These are phyloP conservation scores for Metarhizium anisopliae DNA, from an alignment of 2,329 filamentous ascomycete species.

Conservation along the genomic window DNA sequence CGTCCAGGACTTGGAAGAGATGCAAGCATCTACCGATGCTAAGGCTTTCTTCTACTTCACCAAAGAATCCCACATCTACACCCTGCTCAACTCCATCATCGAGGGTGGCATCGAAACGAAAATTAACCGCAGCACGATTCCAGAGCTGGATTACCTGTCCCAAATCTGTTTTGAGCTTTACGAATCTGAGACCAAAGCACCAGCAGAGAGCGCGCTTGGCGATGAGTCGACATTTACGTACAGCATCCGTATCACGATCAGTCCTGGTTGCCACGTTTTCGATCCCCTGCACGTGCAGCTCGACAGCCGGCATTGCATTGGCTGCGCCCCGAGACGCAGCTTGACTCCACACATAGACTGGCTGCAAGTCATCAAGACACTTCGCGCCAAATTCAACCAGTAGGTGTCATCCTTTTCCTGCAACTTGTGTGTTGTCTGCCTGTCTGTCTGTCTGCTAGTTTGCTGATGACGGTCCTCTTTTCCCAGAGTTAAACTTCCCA, in stretches of 20 bases:
- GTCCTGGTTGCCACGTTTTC: conserved; percentile 90
- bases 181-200: conserved; percentile 71
- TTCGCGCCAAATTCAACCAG: conserved; percentile 92
- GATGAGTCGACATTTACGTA: conserved; percentile 77
- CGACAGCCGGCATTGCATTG: conserved; percentile 93
- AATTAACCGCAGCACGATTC: conserved; percentile 89
- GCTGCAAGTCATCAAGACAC: conserved; percentile 93
- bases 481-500: conserved; percentile 54
- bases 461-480: conserved; percentile 10
- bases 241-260: conserved; percentile 92
- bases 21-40: conserved; percentile 87
- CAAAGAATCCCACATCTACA: conserved; percentile 98
- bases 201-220: conserved; percentile 24
- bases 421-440: not conserved
- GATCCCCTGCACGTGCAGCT: conserved; percentile 94
- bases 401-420: conserved; percentile 35
- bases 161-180: conserved; percentile 98
- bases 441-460: not conserved
- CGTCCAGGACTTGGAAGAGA: conserved; percentile 91
- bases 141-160: conserved; percentile 92
- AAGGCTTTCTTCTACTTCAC: conserved; percentile 99
- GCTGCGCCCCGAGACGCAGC: conserved; percentile 81
- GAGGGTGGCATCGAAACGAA: conserved; percentile 96
- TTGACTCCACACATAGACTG: conserved; percentile 88
- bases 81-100: conserved; percentile 91